phyloP scores from a whole-genome alignment of 2,329 filamentous ascomycete species.

The Chrysoporthe austroafricana region DNA sequence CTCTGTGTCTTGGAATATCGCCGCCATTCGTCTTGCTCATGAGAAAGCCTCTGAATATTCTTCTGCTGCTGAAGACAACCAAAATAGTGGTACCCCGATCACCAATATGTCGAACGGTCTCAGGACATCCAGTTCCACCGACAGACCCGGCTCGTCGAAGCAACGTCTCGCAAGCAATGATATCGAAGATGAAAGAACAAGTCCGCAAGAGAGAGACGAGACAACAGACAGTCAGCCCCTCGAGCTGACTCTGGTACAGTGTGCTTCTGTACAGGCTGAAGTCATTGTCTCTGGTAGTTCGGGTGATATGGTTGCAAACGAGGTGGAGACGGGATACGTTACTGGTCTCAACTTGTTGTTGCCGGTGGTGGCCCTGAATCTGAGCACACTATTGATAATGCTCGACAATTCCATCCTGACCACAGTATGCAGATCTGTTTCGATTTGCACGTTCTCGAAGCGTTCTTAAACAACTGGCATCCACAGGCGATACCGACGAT shows the following conservation, averaged over 20 bases:
- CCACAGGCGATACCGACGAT: slow-evolving; percentile 40
- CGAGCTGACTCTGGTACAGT: not conserved
- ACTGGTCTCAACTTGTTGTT: slow-evolving; percentile 1
- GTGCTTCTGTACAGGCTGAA: not conserved
- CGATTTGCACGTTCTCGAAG: not conserved
- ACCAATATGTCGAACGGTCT: no score
- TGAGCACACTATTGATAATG: slow-evolving; percentile 10
- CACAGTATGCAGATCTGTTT: not conserved
- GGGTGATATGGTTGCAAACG: no score
- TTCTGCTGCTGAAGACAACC: no score
- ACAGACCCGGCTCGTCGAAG: no score
- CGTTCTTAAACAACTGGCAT: not conserved
- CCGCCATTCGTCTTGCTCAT: no score
- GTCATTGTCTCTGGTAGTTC: not conserved
- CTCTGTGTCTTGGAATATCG: no score
- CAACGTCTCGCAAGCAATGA: not conserved
- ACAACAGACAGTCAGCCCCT: not conserved
- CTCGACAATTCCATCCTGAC: slow-evolving; percentile 18
- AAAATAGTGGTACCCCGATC: no score
- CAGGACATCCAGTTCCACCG: no score
- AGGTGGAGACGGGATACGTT: not conserved
- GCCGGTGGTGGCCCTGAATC: slow-evolving; percentile 1
- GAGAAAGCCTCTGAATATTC: no score
- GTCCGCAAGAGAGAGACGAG: not conserved
- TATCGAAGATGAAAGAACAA: not conserved